Evolutionary conservation across 441 rosid species (phyloP).

Genomic region (Gossypium trilobum): DNA sequence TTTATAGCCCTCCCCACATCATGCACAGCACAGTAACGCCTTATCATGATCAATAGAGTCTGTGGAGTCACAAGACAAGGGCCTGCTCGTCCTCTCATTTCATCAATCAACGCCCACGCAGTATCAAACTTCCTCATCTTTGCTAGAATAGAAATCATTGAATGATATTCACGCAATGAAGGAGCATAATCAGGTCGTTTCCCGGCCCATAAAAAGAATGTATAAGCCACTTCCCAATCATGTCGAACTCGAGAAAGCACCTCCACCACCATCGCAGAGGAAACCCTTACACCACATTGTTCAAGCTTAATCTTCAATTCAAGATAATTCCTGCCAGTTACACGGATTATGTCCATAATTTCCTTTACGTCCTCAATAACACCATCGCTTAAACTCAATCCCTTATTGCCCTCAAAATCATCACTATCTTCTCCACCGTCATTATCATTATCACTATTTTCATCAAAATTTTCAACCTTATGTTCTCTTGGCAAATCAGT

Average conservation of each 20-base stretch:
- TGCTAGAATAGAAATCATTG: constrained; percentile 76
- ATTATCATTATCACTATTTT: constrained; percentile 15
- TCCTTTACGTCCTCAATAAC: constrained; percentile 32
- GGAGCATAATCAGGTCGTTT: constrained; percentile 51
- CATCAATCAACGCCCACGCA: constrained; percentile 80
- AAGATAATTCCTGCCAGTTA: constrained; percentile 22
- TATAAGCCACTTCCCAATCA: constrained; percentile 79
- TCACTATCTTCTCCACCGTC: constrained; percentile 24
- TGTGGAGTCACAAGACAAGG: constrained; percentile 60
- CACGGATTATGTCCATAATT: constrained; percentile 38
- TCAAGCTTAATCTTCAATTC: constrained; percentile 49
- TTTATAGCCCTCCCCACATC: constrained; percentile 81
- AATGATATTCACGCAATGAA: constrained; percentile 53
- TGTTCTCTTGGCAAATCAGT: constrained; percentile 12
- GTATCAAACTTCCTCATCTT: constrained; percentile 89
- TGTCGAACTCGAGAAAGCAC: constrained; percentile 61
- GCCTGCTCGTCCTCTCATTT: constrained; percentile 51
- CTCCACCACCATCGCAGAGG: constrained; percentile 54
- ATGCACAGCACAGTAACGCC: constrained; percentile 75
- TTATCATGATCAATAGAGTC: constrained; percentile 79
- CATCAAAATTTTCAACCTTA: constrained; percentile 3
- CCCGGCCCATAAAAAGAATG: constrained; percentile 79
- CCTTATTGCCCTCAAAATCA: constrained; percentile 23
- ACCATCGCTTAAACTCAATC: constrained; percentile 17
- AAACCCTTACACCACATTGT: constrained; percentile 39